These are phyloP conservation scores for Boletus hoseneyae DNA, from an alignment of 1,284 basidiomycete genomes.

Conservation along the genomic window DNA sequence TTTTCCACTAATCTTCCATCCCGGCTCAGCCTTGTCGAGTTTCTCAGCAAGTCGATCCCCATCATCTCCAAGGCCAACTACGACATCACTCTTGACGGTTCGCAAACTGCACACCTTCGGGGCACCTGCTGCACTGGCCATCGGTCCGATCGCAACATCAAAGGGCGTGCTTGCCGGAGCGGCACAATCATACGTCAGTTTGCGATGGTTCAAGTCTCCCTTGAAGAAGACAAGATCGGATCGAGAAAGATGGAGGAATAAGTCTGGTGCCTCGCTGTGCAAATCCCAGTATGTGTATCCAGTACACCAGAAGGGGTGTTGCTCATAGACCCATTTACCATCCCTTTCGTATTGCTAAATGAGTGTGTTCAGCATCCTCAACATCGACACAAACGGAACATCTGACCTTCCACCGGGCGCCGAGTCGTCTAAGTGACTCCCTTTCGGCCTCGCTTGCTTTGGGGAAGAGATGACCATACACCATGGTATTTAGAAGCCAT, in stretches of 20 bases:
- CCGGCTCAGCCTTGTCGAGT: constrained; percentile 84
- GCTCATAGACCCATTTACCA: constrained; percentile 94
- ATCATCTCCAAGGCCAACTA: constrained; percentile 63
- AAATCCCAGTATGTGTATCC: constrained; percentile 96
- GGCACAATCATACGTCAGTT: constrained; percentile 91
- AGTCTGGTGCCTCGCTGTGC: constrained; percentile 85
- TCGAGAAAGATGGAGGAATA: constrained; percentile 89
- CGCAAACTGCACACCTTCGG: constrained; percentile 84
- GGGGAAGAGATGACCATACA: constrained; percentile 86
- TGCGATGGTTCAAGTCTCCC: constrained; percentile 91
- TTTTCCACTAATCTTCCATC: constrained; percentile 98
- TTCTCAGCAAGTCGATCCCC: constrained; percentile 77
- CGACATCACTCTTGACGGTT: constrained; percentile 87
- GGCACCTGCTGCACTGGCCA: constrained; percentile 86
- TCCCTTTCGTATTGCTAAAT: constrained; percentile 85
- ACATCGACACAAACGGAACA: background rate
- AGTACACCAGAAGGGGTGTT: constrained; percentile 96
- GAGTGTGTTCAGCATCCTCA: constrained; percentile 9
- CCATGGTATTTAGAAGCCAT: constrained; percentile 87
- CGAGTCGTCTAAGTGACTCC: constrained; percentile 79
- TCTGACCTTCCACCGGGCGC: constrained; percentile 84
- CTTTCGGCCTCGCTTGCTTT: constrained; percentile 77
- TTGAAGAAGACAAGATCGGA: constrained; percentile 97
- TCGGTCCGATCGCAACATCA: constrained; percentile 88
- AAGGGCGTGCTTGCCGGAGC: constrained; percentile 91